phyloP scores from a whole-genome alignment of 192 early-diverging fungal species.

The Podila horticola region DNA sequence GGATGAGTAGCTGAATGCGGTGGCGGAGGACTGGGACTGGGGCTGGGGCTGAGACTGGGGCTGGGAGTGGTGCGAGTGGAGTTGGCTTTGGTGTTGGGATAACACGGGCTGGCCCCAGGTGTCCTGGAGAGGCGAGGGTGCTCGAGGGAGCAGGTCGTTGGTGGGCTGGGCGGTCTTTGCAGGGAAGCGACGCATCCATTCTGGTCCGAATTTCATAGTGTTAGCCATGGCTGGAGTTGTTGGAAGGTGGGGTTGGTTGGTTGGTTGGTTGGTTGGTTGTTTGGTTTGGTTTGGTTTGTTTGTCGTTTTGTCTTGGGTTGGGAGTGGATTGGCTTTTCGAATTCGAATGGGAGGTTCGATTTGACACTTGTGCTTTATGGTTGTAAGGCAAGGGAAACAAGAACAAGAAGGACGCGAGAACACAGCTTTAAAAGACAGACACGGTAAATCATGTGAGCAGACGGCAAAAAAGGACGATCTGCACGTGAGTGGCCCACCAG shows the following conservation, averaged over 20 bases:
- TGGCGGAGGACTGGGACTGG: not conserved
- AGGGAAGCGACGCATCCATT: conserved; percentile 59
- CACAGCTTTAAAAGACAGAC: no score
- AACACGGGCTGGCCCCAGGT: conserved; percentile 4
- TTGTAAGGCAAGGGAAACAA: no score
- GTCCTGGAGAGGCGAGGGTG: conserved; percentile 8
- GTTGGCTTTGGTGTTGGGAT: conserved; percentile 14
- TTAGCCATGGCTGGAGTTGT: conserved; percentile 37
- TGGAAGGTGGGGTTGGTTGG: conserved; percentile 4
- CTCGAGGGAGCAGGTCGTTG: conserved; percentile 23
- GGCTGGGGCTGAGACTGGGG: not conserved
- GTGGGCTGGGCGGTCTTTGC: conserved; percentile 5
- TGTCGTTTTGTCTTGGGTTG: no score
- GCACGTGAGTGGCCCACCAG: no score
- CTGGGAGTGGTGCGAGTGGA: not conserved
- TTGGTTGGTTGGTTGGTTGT: not conserved
- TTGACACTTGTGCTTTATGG: no score
- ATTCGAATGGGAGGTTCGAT: no score
- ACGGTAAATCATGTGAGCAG: no score
- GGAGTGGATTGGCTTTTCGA: no score
- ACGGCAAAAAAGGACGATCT: no score
- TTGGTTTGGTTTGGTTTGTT: no score
- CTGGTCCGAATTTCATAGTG: conserved; percentile 80
- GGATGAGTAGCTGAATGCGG: conserved; percentile 23
- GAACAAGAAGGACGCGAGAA: no score